These are phyloP conservation scores for Austroboletus novae-zelandiae DNA, from an alignment of 1,284 basidiomycete genomes.

Conservation along the genomic window DNA sequence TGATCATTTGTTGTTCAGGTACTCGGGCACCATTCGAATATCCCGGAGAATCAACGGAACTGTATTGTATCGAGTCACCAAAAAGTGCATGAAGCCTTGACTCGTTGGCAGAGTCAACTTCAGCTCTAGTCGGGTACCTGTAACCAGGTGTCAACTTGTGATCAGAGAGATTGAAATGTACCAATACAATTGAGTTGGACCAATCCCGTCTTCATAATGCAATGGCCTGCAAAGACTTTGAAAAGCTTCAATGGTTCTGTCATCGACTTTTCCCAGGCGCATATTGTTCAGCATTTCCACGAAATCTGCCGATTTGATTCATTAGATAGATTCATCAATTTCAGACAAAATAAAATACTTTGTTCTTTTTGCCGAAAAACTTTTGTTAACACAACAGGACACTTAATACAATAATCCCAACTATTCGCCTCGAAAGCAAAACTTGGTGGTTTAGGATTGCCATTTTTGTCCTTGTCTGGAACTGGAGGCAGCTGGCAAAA, in stretches of 20 bases:
- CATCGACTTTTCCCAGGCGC: slow-evolving; percentile 69
- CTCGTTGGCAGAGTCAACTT: slow-evolving; percentile 32
- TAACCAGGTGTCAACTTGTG: slow-evolving; percentile 5
- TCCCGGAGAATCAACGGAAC: slow-evolving; percentile 24
- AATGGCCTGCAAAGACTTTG: slow-evolving; percentile 59
- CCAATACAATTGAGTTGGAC: slow-evolving; percentile 76
- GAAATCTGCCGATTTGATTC: slow-evolving; percentile 54
- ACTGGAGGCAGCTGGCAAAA: slow-evolving; percentile 98
- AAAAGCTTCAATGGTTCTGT: slow-evolving; percentile 53
- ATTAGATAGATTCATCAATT: slow-evolving; percentile 6
- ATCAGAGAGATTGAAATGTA: not conserved
- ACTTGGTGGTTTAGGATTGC: slow-evolving; percentile 35
- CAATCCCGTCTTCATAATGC: slow-evolving; percentile 68
- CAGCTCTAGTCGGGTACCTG: slow-evolving; percentile 32
- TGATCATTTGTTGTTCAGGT: slow-evolving; percentile 27
- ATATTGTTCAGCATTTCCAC: slow-evolving; percentile 91
- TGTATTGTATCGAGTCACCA: slow-evolving; percentile 20
- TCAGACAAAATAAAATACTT: slow-evolving; percentile 37
- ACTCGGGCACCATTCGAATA: slow-evolving; percentile 25
- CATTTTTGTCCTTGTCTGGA: slow-evolving; percentile 36
- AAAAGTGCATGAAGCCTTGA: slow-evolving; percentile 27
- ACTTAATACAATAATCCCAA: slow-evolving; percentile 78
- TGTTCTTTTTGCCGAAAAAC: slow-evolving; percentile 82
- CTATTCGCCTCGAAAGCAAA: slow-evolving; percentile 90
- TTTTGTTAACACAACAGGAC: slow-evolving; percentile 84